Conservation (phyloP, 2,329 filamentous ascomycete species). For the Colletotrichum trifolii region DNA sequence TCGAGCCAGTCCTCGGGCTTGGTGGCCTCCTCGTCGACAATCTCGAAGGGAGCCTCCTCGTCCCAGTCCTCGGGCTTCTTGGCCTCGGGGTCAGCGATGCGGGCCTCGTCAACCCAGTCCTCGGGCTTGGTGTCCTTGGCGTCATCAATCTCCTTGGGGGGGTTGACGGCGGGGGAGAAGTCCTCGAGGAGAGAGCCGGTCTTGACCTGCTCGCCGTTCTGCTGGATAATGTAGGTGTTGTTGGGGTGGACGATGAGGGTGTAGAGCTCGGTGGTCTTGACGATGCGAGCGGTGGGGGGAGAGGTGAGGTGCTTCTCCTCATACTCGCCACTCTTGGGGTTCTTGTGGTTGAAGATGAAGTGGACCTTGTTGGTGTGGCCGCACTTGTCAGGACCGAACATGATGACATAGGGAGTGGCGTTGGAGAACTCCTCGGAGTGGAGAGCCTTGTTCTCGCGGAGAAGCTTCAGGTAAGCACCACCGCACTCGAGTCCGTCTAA, state of each 20-base stretch:
- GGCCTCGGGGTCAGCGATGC: conserved; percentile 91
- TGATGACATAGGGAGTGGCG: conserved; percentile 97
- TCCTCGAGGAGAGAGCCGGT: conserved; percentile 93
- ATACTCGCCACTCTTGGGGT: conserved; percentile 99
- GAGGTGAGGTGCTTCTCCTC: conserved; percentile 98
- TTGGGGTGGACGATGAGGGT: conserved; percentile 96
- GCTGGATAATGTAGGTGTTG: conserved; percentile 92
- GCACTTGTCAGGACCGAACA: conserved; percentile 99
- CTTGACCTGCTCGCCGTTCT: conserved; percentile 90
- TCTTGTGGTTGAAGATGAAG: conserved; percentile 99
- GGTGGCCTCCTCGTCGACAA: conserved; percentile 91
- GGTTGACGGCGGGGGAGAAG: conserved; percentile 94
- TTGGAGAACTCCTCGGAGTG: conserved; percentile 99
- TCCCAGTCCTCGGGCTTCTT: conserved; percentile 99
- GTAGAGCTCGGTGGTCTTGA: conserved; percentile 95
- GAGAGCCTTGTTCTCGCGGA: conserved; percentile 96
- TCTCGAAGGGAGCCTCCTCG: conserved; percentile 96
- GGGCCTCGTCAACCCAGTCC: conserved; percentile 93
- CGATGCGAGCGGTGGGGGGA: conserved; percentile 86
- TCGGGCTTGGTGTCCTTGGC: conserved; percentile 92
- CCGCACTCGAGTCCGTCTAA: conserved; percentile 94
- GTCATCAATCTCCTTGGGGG: conserved; percentile 93
- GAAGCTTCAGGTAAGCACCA: conserved; percentile 98
- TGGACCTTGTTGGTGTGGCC: conserved; percentile 98
- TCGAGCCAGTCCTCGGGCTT: conserved; percentile 97